Evolutionary conservation across 148 eudicot genomes (phyloP).

Genomic region (Diospyros kaki): DNA sequence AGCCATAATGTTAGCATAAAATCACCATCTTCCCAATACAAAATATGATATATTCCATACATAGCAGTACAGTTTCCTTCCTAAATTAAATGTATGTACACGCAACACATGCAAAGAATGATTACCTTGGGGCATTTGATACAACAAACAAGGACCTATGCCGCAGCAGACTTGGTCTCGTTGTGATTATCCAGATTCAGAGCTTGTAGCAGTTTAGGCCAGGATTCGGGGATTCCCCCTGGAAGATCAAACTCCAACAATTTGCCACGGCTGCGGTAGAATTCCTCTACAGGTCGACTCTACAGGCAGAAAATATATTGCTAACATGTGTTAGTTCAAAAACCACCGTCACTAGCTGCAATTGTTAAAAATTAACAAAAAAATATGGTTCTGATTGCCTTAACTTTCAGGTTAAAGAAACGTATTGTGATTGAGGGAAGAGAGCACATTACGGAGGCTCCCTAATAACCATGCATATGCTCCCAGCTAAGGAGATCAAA

Average conservation of each 20-base stretch:
- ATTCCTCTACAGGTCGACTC: conserved; percentile 87
- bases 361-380: neutral
- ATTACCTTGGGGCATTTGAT: conserved; percentile 7
- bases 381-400: neutral
- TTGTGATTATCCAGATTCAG: conserved; percentile 60
- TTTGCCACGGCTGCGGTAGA: conserved; percentile 69
- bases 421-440: neutral
- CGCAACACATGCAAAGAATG: conserved; percentile 18
- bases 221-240: conserved; percentile 91
- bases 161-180: conserved; percentile 54
- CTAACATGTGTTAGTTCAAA: neutral
- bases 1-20: neutral
- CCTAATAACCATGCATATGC: neutral
- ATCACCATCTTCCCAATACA: neutral
- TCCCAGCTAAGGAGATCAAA: neutral
- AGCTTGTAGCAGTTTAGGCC: conserved; percentile 80
- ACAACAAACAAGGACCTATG: conserved; percentile 28
- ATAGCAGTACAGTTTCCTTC: neutral
- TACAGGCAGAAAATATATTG: conserved; percentile 21
- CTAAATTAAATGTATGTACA: neutral
- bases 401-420: neutral
- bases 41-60: neutral
- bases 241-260: conserved; percentile 82
- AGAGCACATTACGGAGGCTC: neutral
- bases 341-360: neutral